Base-by-base conservation (phyloP, 2,329 filamentous ascomycete species). In the Bipolaris gigantea region DNA sequence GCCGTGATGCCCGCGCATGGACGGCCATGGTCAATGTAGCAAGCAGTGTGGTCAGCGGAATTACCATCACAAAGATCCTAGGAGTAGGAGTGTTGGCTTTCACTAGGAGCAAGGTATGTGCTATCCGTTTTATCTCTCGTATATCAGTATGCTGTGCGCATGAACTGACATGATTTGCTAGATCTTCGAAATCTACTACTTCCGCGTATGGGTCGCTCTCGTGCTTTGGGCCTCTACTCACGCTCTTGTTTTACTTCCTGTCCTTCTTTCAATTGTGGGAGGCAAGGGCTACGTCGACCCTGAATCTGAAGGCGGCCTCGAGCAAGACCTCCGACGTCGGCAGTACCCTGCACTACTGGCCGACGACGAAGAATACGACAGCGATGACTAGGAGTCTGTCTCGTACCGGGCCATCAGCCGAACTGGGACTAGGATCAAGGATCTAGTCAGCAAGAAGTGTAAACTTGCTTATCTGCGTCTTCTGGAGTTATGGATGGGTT, bases 151-250 rank as follows among this genome's bases (percentile, higher is more conserved):
- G 32, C 4, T 13, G 5, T 6, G 10, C 11, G 3, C 15, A 4
- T 25, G 5, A n/a, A 27, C 46, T 45, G 25, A 50, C 41, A 35
- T 38, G 11, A 8, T 5, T 35, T 45, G 35, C 11, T 50, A 73
- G 84, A 99, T 99, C 70, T 99, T 99, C 67, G 95, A 99, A 79
- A 91, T 99, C 53, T 99, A 99, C 77, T 99, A 99, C 76, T 99
- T 99, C 82, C 85, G 94, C 39, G 89, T 99, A 39, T 99, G 94
- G 94, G 79, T 97, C 16, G 89, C 92, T 6, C 83, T 99, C 50
- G 92, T 99, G 10, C 73, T 95, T 9, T 93, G 96, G 73, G 95
- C 92, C 2, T 90, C 90, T 7, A 82, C 87, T 9, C 94, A 99
- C 73, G 91, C 94, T 0, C 80, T 99, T 43, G 83, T 99, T 7